Base-by-base conservation (phyloP, 169 alveolate species). In the Plasmodium coatneyi region DNA sequence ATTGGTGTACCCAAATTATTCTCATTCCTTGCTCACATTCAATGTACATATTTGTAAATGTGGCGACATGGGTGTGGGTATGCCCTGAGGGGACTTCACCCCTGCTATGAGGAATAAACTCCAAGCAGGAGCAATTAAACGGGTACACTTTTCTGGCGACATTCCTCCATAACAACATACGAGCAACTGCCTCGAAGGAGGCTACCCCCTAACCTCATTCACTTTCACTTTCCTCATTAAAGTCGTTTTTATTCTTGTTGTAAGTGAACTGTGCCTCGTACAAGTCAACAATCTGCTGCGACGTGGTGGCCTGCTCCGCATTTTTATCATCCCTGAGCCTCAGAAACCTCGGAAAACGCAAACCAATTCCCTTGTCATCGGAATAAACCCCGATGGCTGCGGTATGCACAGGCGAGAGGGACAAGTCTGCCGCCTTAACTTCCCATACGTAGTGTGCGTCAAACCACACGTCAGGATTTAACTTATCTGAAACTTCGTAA, bases 291-390 rank as follows among this genome's bases (percentile, higher is more conserved):
- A 99, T 98, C 92, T 98, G 98, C 25, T 96, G 97, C 39, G 98
- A 93, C 25, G 98, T 96, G 3, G 99, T 98, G 52, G 99, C 99
- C 66, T 99, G 99, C 30, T 95, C 98, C 0, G 99, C 98, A 32
- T 96, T 94, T 96, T 99, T 99, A 96, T 99, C 99, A 32, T 98
- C 99, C 92, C 99, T 97, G 46, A 97, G 95, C 74, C 99, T 97
- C 10, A 98, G 95, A 96, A 99, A 98, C 71, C 99, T 97, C 0
- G 99, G 99, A 84, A 99, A 99, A 56, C 99, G 97, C 84, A 99
- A 90, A 34, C 99, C 99, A 28, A 99, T 98, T 2, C 99, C 99
- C 92, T 95, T 96, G 79, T 96, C 97, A 49, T 84, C 83, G 10
- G 95, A 97, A 83, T 97, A 96, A 56, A 96, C 83, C 0, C 99